phyloP scores from a whole-genome alignment of 148 eudicot species.

The Vaccinium darrowii region DNA sequence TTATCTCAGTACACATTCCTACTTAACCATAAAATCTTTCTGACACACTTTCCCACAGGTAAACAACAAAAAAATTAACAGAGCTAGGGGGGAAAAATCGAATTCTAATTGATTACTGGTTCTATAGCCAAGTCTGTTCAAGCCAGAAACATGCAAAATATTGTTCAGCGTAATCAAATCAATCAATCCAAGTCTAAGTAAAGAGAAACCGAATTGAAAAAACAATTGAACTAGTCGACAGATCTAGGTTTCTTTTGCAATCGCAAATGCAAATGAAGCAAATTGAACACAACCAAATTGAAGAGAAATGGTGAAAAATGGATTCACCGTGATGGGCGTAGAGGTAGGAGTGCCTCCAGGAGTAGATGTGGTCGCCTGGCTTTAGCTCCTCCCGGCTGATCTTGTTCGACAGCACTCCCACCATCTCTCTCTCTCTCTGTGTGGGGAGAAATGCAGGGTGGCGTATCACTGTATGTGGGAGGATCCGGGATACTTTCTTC shows the following conservation, averaged over 20 bases:
- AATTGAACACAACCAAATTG: background rate
- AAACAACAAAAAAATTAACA: background rate
- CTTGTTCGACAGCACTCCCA: slow-evolving; percentile 59
- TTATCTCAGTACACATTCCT: background rate
- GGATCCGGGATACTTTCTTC: background rate
- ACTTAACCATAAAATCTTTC: no score
- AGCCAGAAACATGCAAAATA: background rate
- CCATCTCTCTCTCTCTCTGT: slow-evolving; percentile 3
- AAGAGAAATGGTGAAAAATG: background rate
- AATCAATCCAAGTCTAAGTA: background rate
- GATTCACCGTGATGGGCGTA: slow-evolving; percentile 67
- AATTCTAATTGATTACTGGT: background rate
- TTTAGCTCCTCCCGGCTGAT: slow-evolving; percentile 42
- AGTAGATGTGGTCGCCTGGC: slow-evolving; percentile 74
- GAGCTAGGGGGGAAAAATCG: background rate
- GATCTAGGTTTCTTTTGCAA: background rate
- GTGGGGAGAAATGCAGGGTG: background rate
- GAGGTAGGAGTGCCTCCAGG: slow-evolving; percentile 60
- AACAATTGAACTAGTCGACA: background rate
- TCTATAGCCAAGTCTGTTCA: no score
- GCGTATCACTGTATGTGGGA: background rate
- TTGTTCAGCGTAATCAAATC: background rate
- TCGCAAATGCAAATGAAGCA: background rate
- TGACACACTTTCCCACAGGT: no score
- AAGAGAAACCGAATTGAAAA: background rate